phyloP scores from a whole-genome alignment of 176 grass and related monocot species.

The Alloteropsis semialata region DNA sequence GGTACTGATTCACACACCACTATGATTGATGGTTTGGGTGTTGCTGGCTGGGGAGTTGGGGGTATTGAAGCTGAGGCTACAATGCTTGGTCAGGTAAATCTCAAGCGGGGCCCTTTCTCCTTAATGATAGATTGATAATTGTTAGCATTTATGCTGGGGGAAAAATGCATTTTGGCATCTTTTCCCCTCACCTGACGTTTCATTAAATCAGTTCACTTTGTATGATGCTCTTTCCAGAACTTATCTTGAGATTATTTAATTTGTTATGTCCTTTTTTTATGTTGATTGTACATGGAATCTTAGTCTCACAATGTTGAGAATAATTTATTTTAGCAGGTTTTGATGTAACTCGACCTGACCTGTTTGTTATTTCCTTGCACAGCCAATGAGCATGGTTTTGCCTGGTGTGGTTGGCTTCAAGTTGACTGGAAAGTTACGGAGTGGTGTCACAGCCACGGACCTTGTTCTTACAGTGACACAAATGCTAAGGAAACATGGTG shows the following conservation, averaged over 20 bases:
- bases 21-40: slow-evolving; percentile 96
- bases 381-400: slow-evolving; percentile 99
- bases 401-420: slow-evolving; percentile 93
- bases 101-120: background rate
- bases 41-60: slow-evolving; percentile 95
- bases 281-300: background rate
- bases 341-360: background rate
- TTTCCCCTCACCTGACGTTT: background rate
- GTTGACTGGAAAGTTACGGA: slow-evolving; percentile 61
- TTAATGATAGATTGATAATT: background rate
- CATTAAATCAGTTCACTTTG: background rate
- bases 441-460: slow-evolving; percentile 86
- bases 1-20: slow-evolving; percentile 97
- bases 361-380: slow-evolving; percentile 26
- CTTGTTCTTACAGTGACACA: slow-evolving; percentile 94
- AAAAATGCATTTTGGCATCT: background rate
- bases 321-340: background rate
- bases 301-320: background rate
- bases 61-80: slow-evolving; percentile 93
- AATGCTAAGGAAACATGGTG: slow-evolving; percentile 89
- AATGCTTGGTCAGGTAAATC: slow-evolving; percentile 94
- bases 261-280: background rate
- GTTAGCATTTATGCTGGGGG: background rate
- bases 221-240: background rate
- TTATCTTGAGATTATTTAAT: background rate